phyloP scores from a whole-genome alignment of 768 basidiomycete genomes.

The Tubosaeta sp. region DNA sequence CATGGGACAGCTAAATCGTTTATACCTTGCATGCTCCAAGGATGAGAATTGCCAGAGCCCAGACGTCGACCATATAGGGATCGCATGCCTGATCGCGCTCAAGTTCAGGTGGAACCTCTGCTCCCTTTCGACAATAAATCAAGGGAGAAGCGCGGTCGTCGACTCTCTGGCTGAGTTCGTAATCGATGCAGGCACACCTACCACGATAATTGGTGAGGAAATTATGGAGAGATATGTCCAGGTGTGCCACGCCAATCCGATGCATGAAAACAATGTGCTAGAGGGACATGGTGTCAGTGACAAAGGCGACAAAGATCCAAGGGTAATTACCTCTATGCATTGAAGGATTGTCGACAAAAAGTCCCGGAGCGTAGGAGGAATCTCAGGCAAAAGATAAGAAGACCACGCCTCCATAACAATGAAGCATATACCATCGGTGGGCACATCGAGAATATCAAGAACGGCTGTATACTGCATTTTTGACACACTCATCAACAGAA shows the following conservation, averaged over 20 bases:
- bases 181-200: conserved; percentile 71
- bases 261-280: conserved; percentile 75
- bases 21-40: conserved; percentile 62
- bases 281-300: conserved; percentile 3
- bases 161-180: conserved; percentile 59
- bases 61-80: conserved; percentile 72
- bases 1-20: not conserved
- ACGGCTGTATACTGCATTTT: conserved; percentile 44
- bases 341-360: conserved; percentile 60
- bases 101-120: conserved; percentile 70
- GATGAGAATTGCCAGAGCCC: conserved; percentile 65
- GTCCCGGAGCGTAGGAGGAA: conserved; percentile 46
- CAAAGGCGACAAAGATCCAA: not conserved
- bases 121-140: conserved; percentile 46
- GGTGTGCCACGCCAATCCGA: conserved; percentile 56
- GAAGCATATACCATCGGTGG: conserved; percentile 51
- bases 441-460: conserved; percentile 55
- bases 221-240: conserved; percentile 70
- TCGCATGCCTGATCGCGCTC: conserved; percentile 47
- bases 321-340: conserved; percentile 57
- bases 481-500: not conserved
- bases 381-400: conserved; percentile 49
- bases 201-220: conserved; percentile 62
- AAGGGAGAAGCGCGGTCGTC: conserved; percentile 34
- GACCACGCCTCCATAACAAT: conserved; percentile 84